These are phyloP conservation scores for Ophiostoma pallidulum DNA, from an alignment of 2,329 filamentous ascomycete species.

Conservation along the genomic window DNA sequence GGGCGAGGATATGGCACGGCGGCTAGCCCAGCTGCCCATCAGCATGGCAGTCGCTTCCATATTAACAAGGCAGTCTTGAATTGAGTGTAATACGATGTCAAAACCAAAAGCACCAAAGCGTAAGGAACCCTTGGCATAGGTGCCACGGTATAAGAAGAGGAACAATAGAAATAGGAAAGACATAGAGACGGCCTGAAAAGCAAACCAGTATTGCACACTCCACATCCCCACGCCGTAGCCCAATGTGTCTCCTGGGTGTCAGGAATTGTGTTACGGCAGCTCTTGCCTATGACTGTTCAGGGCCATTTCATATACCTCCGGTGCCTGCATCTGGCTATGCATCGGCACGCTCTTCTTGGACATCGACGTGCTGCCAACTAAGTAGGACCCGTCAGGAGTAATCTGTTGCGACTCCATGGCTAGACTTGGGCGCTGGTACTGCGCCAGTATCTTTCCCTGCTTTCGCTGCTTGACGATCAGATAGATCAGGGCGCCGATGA, in stretches of 20 bases:
- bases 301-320: neutral
- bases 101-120: too few relatives aligned
- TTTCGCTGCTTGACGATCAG: slow-evolving; percentile 1
- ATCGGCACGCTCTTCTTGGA: neutral
- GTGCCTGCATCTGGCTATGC: neutral
- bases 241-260: too few relatives aligned
- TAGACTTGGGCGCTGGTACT: neutral
- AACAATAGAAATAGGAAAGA: too few relatives aligned
- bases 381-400: neutral
- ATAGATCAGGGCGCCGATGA: neutral
- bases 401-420: neutral
- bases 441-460: neutral
- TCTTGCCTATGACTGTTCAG: too few relatives aligned
- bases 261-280: slow-evolving; percentile 36
- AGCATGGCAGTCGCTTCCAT: slow-evolving; percentile 49
- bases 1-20: slow-evolving; percentile 15
- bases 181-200: too few relatives aligned
- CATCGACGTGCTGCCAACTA: neutral
- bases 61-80: slow-evolving; percentile 51
- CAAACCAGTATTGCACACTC: too few relatives aligned
- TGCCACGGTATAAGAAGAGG: too few relatives aligned
- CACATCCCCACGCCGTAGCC: too few relatives aligned
- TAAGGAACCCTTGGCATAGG: too few relatives aligned
- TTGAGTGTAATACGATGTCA: slow-evolving; percentile 58
- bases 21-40: slow-evolving; percentile 34